Evolutionary conservation across 2,329 filamentous ascomycete genomes (phyloP), one percentile per base, ranked within the genome.

Genomic region (Epichloe sp.): DNA sequence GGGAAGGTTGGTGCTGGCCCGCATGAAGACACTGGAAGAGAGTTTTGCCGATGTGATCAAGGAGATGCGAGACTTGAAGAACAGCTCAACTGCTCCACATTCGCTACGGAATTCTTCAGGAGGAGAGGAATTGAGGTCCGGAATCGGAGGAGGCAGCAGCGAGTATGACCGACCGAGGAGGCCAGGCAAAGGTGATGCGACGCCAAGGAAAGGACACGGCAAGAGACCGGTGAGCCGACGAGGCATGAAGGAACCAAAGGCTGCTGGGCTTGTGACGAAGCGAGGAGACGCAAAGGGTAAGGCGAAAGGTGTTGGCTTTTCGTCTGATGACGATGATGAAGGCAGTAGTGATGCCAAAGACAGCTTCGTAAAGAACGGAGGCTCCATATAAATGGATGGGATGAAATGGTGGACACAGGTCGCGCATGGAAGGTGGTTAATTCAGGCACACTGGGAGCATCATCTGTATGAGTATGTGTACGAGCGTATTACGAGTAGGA

Each of bases 11-110:
- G 85, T 96, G 67, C 72, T 96, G 44, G 88, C 88, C 8, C 76
- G 88, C 36, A 96, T 96, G 88, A 93, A 93, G 65, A 91, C 85
- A 7, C 75, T 97, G 2, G 90, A 97, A 64, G 88, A 95, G 67
- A 85, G 89, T 14, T 91, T 97, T 65, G 78, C 85, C 2, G 88
- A 95, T 53, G 83, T 95, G n/a, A 79, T 89, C 52, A 81, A 80
- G 55, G 88, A 93, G 65, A 83, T 95, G 64, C 81, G 86, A 55
- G 79, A 81, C 55, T 69, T 79, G 63, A 79, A 72, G 66, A 68
- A 65, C 45, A 70, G 67, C 40, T 71, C 69, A 34, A 72, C 69
- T n/a, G 66, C 66, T 36, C 69, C 71, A 3, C 69, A 72, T 2
- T 76, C 76, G 6, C 69, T 71, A 31, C 70, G 73, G 48, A 78